These are phyloP conservation scores for Epicoccum sorghinum DNA, from an alignment of 2,329 filamentous ascomycete species.

Conservation along the genomic window DNA sequence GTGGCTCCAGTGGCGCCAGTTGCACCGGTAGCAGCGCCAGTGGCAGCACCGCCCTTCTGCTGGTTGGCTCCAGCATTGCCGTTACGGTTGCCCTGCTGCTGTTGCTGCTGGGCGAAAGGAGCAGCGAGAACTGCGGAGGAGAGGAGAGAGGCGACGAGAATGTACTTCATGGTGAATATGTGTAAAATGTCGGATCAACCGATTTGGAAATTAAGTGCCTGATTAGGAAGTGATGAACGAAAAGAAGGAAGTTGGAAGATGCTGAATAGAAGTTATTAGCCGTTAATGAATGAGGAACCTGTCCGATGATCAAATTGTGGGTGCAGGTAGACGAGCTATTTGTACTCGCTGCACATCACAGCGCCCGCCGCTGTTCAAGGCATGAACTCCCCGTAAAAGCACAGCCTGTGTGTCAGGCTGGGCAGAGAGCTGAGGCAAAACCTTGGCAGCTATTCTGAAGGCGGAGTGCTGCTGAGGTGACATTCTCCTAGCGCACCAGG, in stretches of 20 bases:
- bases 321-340: conserved; percentile 25
- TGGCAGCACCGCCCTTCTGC: background rate
- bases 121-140: conserved; percentile 40
- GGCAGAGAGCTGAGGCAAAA: conserved; percentile 12
- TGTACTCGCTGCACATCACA: conserved; percentile 21
- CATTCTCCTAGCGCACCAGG: conserved; percentile 21
- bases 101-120: conserved; percentile 33
- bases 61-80: conserved; percentile 15
- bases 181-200: conserved; percentile 25
- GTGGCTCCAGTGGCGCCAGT: background rate
- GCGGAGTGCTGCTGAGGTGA: conserved; percentile 21
- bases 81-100: conserved; percentile 18
- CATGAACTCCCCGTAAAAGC: conserved; percentile 13
- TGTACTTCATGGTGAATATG: conserved; percentile 44
- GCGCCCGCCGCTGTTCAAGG: conserved; percentile 5
- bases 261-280: conserved; percentile 34
- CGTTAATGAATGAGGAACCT: conserved; percentile 37
- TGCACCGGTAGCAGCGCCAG: conserved; percentile 1
- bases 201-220: conserved; percentile 20
- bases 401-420: conserved; percentile 6
- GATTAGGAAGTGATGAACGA: conserved; percentile 9
- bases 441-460: conserved; percentile 28
- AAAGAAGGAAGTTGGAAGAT: conserved; percentile 20
- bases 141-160: conserved; percentile 43
- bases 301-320: conserved; percentile 28